phyloP scores from a whole-genome alignment of 2,329 filamentous ascomycete species.

The Hypoxylon sp. region DNA sequence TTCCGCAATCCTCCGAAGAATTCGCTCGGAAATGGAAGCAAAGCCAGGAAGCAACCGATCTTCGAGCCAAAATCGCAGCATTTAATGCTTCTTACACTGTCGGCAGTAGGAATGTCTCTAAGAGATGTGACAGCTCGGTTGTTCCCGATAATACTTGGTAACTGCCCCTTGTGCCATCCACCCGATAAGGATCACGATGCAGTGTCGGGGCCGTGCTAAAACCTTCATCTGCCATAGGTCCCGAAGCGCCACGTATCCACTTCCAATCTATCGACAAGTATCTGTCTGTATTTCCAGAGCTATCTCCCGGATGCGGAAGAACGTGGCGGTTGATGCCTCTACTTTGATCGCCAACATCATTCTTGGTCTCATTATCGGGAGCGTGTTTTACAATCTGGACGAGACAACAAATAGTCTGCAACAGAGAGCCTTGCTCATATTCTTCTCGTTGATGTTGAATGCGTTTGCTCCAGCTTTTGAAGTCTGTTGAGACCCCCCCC shows the following conservation, averaged over 20 bases:
- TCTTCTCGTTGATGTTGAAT: constrained; percentile 88
- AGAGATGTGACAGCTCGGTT: no score
- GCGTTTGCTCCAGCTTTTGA: constrained; percentile 84
- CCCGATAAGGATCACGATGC: no score
- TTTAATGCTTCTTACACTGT: no score
- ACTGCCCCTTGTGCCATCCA: no score
- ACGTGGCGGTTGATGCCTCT: neutral
- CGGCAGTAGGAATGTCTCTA: no score
- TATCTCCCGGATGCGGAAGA: constrained; percentile 4
- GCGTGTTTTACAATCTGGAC: constrained; percentile 83
- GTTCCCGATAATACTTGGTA: no score
- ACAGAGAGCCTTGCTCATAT: constrained; percentile 81
- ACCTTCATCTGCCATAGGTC: constrained; percentile 51
- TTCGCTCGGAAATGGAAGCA: constrained; percentile 69
- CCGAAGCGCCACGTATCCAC: neutral
- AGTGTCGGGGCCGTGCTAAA: no score
- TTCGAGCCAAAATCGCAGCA: no score
- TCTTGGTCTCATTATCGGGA: constrained; percentile 82
- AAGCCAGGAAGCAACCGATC: no score
- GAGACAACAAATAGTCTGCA: constrained; percentile 78
- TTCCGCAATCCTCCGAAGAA: constrained; percentile 71
- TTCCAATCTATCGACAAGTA: constrained; percentile 32
- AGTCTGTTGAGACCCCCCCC: constrained; percentile 45
- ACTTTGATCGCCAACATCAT: constrained; percentile 78
- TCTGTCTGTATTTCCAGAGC: constrained; percentile 4